Evolutionary conservation across 441 rosid species (phyloP), one percentile per base, ranked within the genome.

Genomic region (Pelargonium australe): DNA sequence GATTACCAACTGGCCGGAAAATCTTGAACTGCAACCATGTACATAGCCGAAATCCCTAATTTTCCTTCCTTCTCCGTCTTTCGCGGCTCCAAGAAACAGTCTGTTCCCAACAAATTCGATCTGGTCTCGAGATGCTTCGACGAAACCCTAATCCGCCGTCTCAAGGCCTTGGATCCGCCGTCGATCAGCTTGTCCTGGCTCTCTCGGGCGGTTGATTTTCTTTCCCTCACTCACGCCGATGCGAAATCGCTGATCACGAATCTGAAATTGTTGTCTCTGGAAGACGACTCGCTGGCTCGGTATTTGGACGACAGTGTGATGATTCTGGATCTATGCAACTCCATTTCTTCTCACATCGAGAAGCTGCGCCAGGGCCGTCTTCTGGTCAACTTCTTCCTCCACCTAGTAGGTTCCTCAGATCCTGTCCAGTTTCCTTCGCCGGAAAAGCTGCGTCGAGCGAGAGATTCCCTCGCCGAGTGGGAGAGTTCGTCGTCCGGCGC

Each of bases 171-270:
- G 57, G 45, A 11, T 31, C 70, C 63, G 41, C 62, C 73, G 40
- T 63, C 63, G 43, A n/a, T 69, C 41, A 64, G 63, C 70, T 34
- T 74, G 55, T 45, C 63, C 31, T 74, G 77, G 77, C 55, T 74
- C 66, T 57, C 73, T 19, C 17, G 37, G 47, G 73, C 11, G 0
- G 60, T 69, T 3, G 11, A 49, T 16, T 37, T 70, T 13, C 43
- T 66, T 4, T 7, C 69, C 53, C 70, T 58, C 70, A 67, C 63
- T 65, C 70, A 74, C 67, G 25, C 58, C 12, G 70, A 62, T 12
- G 77, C 70, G 20, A 16, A 45, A 31, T 8, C 65, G 43, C 16
- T 70, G 62, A 60, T 71, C 6, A 40, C 74, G 2, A 13, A 66
- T 31, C 51, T 71, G 0, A 51, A 65, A 25, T 57, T 40, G 19